phyloP scores from a whole-genome alignment of 768 basidiomycete species.

The Lactarius hengduanensis region DNA sequence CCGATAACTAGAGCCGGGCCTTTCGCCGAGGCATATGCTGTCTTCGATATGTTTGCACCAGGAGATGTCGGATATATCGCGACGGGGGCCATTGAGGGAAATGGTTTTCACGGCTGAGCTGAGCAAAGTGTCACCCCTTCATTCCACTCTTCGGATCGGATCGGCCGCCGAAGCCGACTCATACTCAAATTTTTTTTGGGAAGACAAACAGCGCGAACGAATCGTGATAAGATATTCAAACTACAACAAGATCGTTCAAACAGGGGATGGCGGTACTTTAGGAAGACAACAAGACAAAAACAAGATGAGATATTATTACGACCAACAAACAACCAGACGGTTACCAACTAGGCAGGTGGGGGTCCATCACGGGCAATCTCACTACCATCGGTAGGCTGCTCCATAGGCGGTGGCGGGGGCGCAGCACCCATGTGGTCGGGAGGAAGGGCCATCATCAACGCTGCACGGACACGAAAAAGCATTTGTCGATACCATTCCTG shows the following conservation, averaged over 20 bases:
- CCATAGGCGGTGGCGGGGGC: conserved; percentile 25
- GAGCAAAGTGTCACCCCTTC: not conserved
- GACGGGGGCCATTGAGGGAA: conserved; percentile 55
- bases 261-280: not conserved
- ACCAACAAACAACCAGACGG: not conserved
- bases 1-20: conserved; percentile 71
- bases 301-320: not conserved
- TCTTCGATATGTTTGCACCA: conserved; percentile 22
- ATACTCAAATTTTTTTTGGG: not conserved
- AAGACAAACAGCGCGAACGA: not conserved
- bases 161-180: conserved; percentile 15
- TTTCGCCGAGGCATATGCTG: conserved; percentile 35
- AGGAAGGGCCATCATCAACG: conserved; percentile 53
- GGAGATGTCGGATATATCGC: conserved; percentile 43
- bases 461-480: conserved; percentile 72
- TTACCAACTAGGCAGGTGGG: conserved; percentile 23
- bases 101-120: not conserved
- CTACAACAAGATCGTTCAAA: conserved; percentile 14
- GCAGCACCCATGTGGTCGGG: conserved; percentile 24
- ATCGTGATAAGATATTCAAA: conserved; percentile 4
- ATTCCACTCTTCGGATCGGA: not conserved
- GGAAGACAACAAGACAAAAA: not conserved
- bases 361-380: conserved; percentile 27
- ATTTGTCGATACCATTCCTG: conserved; percentile 88
- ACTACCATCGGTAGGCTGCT: conserved; percentile 20